Percentiles rank a stretch among this genome's conserved stretches.
phyloP scores from a whole-genome alignment of 1,139 yeast genomes.

The Kodamaea sp. region DNA sequence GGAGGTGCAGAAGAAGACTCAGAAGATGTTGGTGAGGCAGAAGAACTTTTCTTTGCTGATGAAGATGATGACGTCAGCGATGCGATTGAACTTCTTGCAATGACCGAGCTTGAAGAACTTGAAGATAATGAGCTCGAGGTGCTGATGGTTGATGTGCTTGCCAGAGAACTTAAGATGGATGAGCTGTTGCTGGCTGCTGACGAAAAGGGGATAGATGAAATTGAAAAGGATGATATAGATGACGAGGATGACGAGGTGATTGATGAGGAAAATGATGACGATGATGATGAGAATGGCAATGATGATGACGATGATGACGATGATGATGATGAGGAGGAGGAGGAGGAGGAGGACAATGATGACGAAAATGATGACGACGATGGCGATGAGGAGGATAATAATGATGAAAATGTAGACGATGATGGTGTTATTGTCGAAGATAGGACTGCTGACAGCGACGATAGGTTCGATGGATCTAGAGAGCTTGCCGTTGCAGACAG shows the following conservation, averaged over 20 bases:
- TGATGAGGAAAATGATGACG: too few species aligned
- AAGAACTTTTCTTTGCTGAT: conserved; percentile 1
- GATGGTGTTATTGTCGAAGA: neutral
- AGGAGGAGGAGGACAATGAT: conserved; percentile 1
- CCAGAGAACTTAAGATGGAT: too few species aligned
- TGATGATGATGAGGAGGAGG: neutral
- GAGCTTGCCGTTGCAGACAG: neutral
- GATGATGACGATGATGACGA: neutral
- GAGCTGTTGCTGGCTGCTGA: neutral
- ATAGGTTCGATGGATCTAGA: neutral
- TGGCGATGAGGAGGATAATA: neutral
- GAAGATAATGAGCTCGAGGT: neutral
- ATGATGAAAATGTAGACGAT: neutral
- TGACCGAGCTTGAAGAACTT: neutral
- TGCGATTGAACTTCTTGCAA: conserved; percentile 1
- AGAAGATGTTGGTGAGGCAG: neutral
- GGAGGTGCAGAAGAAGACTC: conserved; percentile 1
- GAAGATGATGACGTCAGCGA: conserved; percentile 2
- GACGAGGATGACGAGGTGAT: too few species aligned
- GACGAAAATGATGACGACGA: neutral
- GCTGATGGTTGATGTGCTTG: neutral
- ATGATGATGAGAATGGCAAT: too few species aligned
- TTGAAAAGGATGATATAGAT: neutral
- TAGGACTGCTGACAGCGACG: neutral
- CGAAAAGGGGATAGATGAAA: neutral